Evolutionary conservation across 2,329 filamentous ascomycete species (phyloP).

Genomic region (Aquanectria penicillioides): DNA sequence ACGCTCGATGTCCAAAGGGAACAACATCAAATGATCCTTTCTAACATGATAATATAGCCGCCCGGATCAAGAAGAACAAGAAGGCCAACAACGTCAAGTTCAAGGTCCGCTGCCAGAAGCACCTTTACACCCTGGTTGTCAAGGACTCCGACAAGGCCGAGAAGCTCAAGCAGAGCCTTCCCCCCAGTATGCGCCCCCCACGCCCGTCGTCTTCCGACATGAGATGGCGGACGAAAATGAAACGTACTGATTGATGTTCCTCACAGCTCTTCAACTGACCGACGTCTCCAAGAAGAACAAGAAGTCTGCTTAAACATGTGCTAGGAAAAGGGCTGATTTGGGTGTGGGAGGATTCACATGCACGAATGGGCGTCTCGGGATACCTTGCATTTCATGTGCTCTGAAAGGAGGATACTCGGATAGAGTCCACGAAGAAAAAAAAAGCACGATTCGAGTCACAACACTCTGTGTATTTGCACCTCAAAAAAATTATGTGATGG

Average conservation of each 20-base stretch:
- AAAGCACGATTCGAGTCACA: slow-evolving; percentile 49
- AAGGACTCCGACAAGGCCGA: slow-evolving; percentile 99
- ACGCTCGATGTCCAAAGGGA: slow-evolving; percentile 25
- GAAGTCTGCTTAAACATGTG: slow-evolving; percentile 39
- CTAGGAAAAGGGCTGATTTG: slow-evolving; percentile 40
- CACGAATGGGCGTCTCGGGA: slow-evolving; percentile 66
- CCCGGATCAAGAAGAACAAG: slow-evolving; percentile 96
- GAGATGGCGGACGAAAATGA: not conserved
- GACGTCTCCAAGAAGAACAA: slow-evolving; percentile 66
- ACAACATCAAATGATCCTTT: slow-evolving; percentile 21
- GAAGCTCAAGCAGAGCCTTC: slow-evolving; percentile 99
- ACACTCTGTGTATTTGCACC: slow-evolving; percentile 14
- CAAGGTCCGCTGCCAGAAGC: slow-evolving; percentile 98
- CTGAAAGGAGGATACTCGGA: slow-evolving; percentile 51
- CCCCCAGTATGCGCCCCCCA: slow-evolving; percentile 79
- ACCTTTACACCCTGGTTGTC: slow-evolving; percentile 97
- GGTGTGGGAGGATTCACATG: slow-evolving; percentile 48
- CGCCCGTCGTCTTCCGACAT: slow-evolving; percentile 4
- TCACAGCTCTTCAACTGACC: slow-evolving; percentile 61
- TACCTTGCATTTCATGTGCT: slow-evolving; percentile 62
- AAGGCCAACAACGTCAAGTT: slow-evolving; percentile 96
- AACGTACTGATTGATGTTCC: slow-evolving; percentile 22
- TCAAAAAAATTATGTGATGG: slow-evolving; percentile 24
- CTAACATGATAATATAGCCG: slow-evolving; percentile 67
- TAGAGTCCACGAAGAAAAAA: slow-evolving; percentile 48